Evolutionary conservation across 148 eudicot species (phyloP).

Genomic region (Amaranthus cruentus): DNA sequence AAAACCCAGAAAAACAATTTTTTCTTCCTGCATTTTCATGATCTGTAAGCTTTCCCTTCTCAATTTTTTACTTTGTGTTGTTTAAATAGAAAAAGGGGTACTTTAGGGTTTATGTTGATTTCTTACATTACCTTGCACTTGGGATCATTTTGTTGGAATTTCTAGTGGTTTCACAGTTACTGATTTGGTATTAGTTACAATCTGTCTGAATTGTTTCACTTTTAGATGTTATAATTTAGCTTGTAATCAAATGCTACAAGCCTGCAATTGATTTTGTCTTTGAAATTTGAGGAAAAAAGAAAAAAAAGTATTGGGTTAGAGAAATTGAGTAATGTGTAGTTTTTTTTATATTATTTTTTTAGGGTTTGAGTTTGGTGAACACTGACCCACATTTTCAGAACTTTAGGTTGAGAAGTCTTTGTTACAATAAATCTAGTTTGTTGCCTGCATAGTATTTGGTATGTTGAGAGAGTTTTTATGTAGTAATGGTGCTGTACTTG

Average conservation of each 20-base stretch:
- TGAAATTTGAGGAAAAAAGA: not conserved
- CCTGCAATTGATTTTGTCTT: constrained; percentile 6
- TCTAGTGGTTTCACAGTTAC: not conserved
- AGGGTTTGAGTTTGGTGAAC: constrained; percentile 23
- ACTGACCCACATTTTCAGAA: constrained; percentile 26
- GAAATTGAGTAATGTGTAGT: constrained; percentile 13
- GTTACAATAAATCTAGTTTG: constrained; percentile 17
- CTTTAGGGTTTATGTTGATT: constrained; percentile 28
- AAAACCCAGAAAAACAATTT: constrained; percentile 25
- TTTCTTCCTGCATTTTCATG: constrained; percentile 33
- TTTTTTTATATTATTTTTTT: constrained; percentile 20
- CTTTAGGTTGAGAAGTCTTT: constrained; percentile 26
- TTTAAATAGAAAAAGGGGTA: not conserved
- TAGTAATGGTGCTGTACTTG: constrained; percentile 11
- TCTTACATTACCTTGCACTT: constrained; percentile 4
- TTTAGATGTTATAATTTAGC: not conserved
- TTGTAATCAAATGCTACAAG: not conserved
- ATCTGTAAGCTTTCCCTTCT: constrained; percentile 48
- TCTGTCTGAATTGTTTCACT: constrained; percentile 6
- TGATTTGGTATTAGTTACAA: constrained; percentile 11
- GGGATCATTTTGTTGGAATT: not conserved
- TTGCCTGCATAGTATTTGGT: constrained; percentile 23
- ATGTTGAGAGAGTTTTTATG: constrained; percentile 25
- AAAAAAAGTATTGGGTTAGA: not conserved
- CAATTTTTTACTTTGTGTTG: not conserved